These are phyloP conservation scores for Solanum stenotomum DNA, from an alignment of 257 asterid species.

Conservation along the genomic window DNA sequence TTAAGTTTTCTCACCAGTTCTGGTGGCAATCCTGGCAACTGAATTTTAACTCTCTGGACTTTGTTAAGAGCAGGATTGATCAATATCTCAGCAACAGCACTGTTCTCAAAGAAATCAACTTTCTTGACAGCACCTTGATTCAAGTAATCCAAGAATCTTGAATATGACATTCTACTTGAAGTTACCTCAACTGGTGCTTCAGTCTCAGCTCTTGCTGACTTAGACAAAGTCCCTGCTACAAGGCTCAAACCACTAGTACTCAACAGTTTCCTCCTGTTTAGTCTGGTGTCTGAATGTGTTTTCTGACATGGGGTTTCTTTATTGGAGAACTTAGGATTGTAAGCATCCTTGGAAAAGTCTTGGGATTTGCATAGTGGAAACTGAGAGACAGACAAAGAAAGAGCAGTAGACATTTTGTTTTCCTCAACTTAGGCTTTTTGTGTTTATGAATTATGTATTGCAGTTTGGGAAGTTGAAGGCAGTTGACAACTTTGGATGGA, in stretches of 20 bases:
- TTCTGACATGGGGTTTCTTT: constrained; percentile 8
- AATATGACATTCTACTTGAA: constrained; percentile 55
- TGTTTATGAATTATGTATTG: not conserved
- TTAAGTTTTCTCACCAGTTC: constrained; percentile 39
- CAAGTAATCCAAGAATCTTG: constrained; percentile 52
- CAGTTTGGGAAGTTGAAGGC: not conserved
- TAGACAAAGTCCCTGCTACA: constrained; percentile 22
- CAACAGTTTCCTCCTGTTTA: constrained; percentile 31
- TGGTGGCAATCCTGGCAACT: constrained; percentile 51
- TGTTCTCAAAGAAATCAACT: constrained; percentile 55
- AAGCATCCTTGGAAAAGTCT: constrained; percentile 24
- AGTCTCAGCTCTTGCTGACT: constrained; percentile 24
- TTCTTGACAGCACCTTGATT: constrained; percentile 44
- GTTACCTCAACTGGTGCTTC: constrained; percentile 37
- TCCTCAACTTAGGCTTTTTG: not conserved
- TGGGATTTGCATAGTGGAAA: constrained; percentile 40
- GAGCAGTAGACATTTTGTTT: constrained; percentile 29
- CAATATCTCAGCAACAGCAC: constrained; percentile 52
- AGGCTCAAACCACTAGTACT: constrained; percentile 24
- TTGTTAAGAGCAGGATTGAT: constrained; percentile 32
- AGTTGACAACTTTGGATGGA: constrained; percentile 30
- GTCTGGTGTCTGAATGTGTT: constrained; percentile 9
- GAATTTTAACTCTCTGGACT: constrained; percentile 50
- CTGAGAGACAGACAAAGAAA: constrained; percentile 25
- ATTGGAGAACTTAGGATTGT: not conserved